Evolutionary conservation across 2,329 filamentous ascomycete species (phyloP), one percentile per base, ranked within the genome.

Genomic region (Metarhizium rileyi): DNA sequence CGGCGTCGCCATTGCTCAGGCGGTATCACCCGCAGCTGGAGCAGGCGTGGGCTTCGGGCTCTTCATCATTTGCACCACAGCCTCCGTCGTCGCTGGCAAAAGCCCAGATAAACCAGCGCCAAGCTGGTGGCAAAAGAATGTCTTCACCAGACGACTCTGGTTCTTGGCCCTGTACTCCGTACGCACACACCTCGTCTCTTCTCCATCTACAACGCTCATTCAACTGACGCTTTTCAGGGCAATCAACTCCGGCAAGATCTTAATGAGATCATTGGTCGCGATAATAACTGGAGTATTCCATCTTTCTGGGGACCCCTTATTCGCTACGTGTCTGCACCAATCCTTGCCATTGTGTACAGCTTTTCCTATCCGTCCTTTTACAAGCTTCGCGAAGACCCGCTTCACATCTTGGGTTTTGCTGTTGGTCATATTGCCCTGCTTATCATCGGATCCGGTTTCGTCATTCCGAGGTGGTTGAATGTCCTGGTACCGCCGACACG

Each of bases 101-200:
- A 70, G 64, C 0, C 75, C 77, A 0, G 63, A 68, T 43, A 58
- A 61, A 1, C 56, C 56, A 5, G 70, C 72, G 0, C 65, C 73
- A 0, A 61, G 61, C 2, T 69, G 73, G 54, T 77, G 71, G 62
- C 62, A 62, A 3, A 57, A 56, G 5, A 75, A 68, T 35, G 50
- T 55, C 0, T 59, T 69, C 23, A 33, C 68, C 1, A 60, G 63
- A 35, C 67, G 67, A 1, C 70, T 78, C 43, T 81, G 75, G 73
- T 80, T 72, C 52, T 56, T 80, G 30, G 64, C 67, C 0, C 76
- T 78, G 53, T 81, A 80, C 61, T 80, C 76, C n/a, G 76, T 78
- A 68, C 63, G 33, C 33, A 18, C 33, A 73, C 44, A 7, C 26
- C 14, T 28, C 44, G 14, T 12, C 8, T 8, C 3, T 30, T 23